These are phyloP conservation scores for Cylindrodendrum hubeiense DNA, from an alignment of 2,329 filamentous ascomycete genomes.

Conservation along the genomic window DNA sequence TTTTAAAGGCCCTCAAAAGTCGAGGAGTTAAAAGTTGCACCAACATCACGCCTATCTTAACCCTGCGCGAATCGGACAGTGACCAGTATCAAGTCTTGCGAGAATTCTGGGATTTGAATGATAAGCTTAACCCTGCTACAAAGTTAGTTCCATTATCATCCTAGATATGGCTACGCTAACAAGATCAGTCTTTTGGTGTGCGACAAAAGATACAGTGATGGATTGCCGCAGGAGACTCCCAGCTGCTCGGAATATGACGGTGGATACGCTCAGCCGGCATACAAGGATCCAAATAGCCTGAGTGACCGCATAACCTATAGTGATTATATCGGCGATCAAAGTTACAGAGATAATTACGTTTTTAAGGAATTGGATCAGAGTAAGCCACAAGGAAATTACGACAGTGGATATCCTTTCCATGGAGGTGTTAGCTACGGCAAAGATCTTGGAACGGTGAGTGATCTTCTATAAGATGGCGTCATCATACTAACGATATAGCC, in stretches of 20 bases:
- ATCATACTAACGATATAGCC: neutral
- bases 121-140: slow-evolving; percentile 5
- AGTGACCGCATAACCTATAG: neutral
- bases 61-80: neutral
- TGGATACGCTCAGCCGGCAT: neutral
- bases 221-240: neutral
- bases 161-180: neutral
- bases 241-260: neutral
- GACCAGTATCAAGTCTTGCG: neutral
- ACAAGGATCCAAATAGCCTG: too few relatives aligned
- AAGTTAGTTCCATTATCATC: neutral
- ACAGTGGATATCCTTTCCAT: slow-evolving; percentile 12
- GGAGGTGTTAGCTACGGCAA: slow-evolving; percentile 11
- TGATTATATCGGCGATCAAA: neutral
- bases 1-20: neutral
- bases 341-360: slow-evolving; percentile 1
- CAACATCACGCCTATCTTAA: slow-evolving; percentile 14
- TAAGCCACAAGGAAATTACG: neutral
- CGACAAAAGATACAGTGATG: neutral
- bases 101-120: slow-evolving; percentile 3
- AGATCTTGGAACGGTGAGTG: slow-evolving; percentile 1
- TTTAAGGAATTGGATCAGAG: neutral
- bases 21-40: slow-evolving; percentile 13
- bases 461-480: neutral
- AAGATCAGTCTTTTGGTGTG: neutral